These are phyloP conservation scores for Oryza australiensis DNA, from an alignment of 176 grass and related monocot species.

Conservation along the genomic window DNA sequence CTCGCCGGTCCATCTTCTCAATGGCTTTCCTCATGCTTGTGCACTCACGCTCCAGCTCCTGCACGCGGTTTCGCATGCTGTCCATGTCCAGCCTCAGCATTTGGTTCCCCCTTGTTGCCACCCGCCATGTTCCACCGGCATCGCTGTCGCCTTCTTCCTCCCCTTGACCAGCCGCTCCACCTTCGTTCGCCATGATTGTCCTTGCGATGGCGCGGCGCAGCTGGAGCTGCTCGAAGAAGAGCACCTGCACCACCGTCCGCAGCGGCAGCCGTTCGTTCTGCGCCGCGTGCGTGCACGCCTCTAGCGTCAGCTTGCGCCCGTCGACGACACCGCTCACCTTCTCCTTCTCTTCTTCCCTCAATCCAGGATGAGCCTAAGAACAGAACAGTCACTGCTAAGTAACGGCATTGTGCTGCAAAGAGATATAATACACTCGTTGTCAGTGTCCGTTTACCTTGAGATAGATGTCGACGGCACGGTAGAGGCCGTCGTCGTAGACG, in stretches of 20 bases:
- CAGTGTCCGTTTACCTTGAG: constrained; percentile 57
- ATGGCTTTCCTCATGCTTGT: constrained; percentile 86
- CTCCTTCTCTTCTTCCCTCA: constrained; percentile 90
- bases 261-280: constrained; percentile 93
- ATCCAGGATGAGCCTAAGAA: constrained; percentile 64
- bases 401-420: neutral
- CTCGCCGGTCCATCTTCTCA: constrained; percentile 70
- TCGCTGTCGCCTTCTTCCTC: constrained; percentile 42
- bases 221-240: constrained; percentile 99
- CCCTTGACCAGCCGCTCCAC: constrained; percentile 35
- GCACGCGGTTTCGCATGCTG: constrained; percentile 91
- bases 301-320: constrained; percentile 86
- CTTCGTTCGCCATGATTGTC: constrained; percentile 72
- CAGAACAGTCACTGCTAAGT: neutral
- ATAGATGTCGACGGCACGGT: constrained; percentile 97
- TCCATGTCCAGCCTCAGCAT: constrained; percentile 96
- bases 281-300: constrained; percentile 91
- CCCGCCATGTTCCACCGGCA: constrained; percentile 50
- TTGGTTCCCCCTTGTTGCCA: constrained; percentile 72
- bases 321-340: constrained; percentile 81
- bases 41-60: constrained; percentile 93
- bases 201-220: constrained; percentile 76
- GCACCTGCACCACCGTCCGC: constrained; percentile 87
- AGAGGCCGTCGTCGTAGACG: constrained; percentile 87
- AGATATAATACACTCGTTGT: neutral